Percentiles rank a stretch among this genome's conserved stretches.
These are phyloP conservation scores for Plasmodium inui DNA, from an alignment of 169 alveolate genomes.

Conservation along the genomic window DNA sequence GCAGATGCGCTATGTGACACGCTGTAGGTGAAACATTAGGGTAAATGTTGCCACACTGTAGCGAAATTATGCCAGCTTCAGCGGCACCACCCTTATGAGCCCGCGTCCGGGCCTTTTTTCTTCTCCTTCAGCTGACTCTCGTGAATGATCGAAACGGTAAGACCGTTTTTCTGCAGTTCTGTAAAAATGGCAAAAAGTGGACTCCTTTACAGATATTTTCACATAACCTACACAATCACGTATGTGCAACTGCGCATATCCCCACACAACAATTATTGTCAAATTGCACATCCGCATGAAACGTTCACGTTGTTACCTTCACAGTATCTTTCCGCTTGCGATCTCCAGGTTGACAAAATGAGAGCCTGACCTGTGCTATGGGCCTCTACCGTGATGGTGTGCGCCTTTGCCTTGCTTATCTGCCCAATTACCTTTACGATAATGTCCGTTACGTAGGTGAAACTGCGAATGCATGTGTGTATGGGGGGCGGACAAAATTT, in stretches of 20 bases:
- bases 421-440: slow-evolving; percentile 83
- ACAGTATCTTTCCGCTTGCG: slow-evolving; percentile 83
- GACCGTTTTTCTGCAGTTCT: slow-evolving; percentile 69
- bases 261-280: not conserved
- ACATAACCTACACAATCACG: not conserved
- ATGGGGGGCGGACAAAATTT: not conserved
- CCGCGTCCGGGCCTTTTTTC: not conserved
- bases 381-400: slow-evolving; percentile 88
- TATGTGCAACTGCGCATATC: not conserved
- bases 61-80: not conserved
- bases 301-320: slow-evolving; percentile 29
- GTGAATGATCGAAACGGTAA: slow-evolving; percentile 74
- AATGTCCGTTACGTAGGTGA: slow-evolving; percentile 86
- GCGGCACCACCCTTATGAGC: not conserved
- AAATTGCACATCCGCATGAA: not conserved
- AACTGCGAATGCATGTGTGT: slow-evolving; percentile 44
- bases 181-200: not conserved
- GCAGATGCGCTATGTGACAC: not conserved
- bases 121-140: slow-evolving; percentile 69
- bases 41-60: not conserved
- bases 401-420: slow-evolving; percentile 86
- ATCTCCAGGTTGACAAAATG: slow-evolving; percentile 84
- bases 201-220: not conserved
- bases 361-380: slow-evolving; percentile 87
- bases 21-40: not conserved